Evolutionary conservation across 2,329 filamentous ascomycete species (phyloP).

Genomic region (Botrytis tulipae): DNA sequence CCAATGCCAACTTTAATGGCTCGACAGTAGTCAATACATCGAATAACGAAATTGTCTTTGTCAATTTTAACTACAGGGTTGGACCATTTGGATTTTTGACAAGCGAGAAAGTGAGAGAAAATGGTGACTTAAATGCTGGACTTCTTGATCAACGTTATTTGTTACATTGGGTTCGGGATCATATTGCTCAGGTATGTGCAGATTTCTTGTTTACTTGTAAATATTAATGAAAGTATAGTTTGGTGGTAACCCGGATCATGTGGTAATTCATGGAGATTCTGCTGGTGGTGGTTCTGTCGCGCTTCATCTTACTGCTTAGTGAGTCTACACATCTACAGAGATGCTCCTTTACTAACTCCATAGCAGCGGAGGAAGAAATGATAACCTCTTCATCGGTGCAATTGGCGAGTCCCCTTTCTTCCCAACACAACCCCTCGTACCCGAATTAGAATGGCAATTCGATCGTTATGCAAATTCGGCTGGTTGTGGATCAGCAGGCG

Average conservation of each 20-base stretch:
- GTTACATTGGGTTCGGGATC: conserved; percentile 58
- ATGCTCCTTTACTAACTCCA: background rate
- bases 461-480: conserved; percentile 39
- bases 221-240: conserved; percentile 34
- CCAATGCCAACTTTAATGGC: conserved; percentile 54
- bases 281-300: conserved; percentile 49
- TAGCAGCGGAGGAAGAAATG: conserved; percentile 32
- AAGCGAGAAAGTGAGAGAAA: conserved; percentile 51
- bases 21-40: conserved; percentile 47
- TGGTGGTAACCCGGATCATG: conserved; percentile 46
- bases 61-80: conserved; percentile 64
- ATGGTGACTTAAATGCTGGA: conserved; percentile 62
- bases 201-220: background rate
- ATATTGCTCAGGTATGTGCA: conserved; percentile 50
- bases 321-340: background rate
- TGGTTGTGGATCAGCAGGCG: conserved; percentile 35
- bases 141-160: conserved; percentile 61
- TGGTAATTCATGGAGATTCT: conserved; percentile 49
- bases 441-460: conserved; percentile 45
- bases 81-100: conserved; percentile 62
- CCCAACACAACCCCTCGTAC: conserved; percentile 41
- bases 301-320: conserved; percentile 39
- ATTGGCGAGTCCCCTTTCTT: conserved; percentile 42
- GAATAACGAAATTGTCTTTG: conserved; percentile 49
- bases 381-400: conserved; percentile 33